phyloP scores from a whole-genome alignment of 306 rosid genomes.

The Vigna unguiculata region DNA sequence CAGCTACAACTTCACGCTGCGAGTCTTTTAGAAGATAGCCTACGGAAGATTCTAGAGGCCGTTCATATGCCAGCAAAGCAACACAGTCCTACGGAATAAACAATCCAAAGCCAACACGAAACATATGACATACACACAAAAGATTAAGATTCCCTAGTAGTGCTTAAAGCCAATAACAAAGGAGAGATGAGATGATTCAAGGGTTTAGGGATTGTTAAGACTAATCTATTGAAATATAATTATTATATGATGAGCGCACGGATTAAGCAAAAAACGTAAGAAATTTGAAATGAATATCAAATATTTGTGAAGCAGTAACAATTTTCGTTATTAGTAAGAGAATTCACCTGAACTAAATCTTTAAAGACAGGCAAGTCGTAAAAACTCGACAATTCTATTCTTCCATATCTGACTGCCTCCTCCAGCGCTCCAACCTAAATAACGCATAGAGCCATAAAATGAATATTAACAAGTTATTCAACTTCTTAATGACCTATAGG shows the following conservation, averaged over 20 bases:
- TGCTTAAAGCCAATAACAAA: conserved; percentile 12
- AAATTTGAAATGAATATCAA: background rate
- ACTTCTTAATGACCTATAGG: conserved; percentile 1
- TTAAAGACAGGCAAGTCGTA: conserved; percentile 70
- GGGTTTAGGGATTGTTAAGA: background rate
- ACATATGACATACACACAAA: background rate
- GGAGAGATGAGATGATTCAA: background rate
- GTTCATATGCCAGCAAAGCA: conserved; percentile 91
- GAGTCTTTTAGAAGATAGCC: conserved; percentile 89
- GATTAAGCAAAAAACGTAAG: background rate
- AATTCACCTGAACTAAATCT: conserved; percentile 83
- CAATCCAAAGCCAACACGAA: conserved; percentile 20
- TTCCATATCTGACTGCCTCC: conserved; percentile 91
- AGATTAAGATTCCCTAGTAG: background rate
- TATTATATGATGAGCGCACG: conserved; percentile 20
- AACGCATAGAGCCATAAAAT: conserved; percentile 35
- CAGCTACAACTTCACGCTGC: conserved; percentile 95
- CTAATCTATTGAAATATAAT: conserved; percentile 22
- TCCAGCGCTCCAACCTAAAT: conserved; percentile 84
- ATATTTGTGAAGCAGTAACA: conserved; percentile 14
- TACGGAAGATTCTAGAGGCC: conserved; percentile 75
- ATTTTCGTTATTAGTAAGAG: background rate
- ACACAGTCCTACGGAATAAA: conserved; percentile 75
- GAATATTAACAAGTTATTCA: conserved; percentile 20
- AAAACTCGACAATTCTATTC: conserved; percentile 74